Evolutionary conservation across 208 protist species (phyloP), one percentile per base, ranked within the genome.

Genomic region (Crithidia expoeki): DNA sequence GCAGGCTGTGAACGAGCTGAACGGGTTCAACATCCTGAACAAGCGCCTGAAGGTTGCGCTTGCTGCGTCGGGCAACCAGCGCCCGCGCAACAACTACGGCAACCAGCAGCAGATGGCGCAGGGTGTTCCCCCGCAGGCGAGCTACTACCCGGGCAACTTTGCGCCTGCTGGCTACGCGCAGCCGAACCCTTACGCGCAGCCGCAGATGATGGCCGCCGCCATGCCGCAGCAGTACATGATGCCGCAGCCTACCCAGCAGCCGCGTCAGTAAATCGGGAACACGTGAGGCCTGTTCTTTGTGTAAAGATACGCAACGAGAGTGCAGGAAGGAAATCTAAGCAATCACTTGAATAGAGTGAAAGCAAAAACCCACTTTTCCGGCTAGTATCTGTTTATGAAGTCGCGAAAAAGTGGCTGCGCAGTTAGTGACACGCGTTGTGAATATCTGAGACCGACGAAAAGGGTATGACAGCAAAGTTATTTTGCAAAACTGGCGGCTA

Each of bases 11-110:
- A 73, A 72, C 59, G 76, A 80, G 42, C 81, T 96, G 59, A 94
- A 96, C 79, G 89, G 89, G 59, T 95, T 88, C 80, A 83, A 76
- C 55, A 86, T 95, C 66, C 81, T 92, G 69, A 95, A 90, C 83
- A 95, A 95, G 80, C 86, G 90, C 75, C 85, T 95, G 74, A 95
- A 93, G 90, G 90, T 95, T 30, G 90, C 86, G 44, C 77, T 93
- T 27, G 90, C 90, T 6, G 82, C 86, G 49, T 78, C 72, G 23
- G 89, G 86, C 47, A 87, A 94, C 71, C 89, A 90, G 74, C 84
- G 82, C 23, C 71, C 59, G 57, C 72, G 83, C 51, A 68, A 67
- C 55, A 75, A 81, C 70, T 55, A 80, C n/a, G n/a, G n/a, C 61
- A 64, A 72, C 65, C 51, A 58, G 33, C 68, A 56, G 68, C 68